A percentile compares a stretch with the other conserved stretches of the same genome.
Evolutionary conservation across 768 basidiomycete species (phyloP).

Genomic region (Cystobasidium ongulense): DNA sequence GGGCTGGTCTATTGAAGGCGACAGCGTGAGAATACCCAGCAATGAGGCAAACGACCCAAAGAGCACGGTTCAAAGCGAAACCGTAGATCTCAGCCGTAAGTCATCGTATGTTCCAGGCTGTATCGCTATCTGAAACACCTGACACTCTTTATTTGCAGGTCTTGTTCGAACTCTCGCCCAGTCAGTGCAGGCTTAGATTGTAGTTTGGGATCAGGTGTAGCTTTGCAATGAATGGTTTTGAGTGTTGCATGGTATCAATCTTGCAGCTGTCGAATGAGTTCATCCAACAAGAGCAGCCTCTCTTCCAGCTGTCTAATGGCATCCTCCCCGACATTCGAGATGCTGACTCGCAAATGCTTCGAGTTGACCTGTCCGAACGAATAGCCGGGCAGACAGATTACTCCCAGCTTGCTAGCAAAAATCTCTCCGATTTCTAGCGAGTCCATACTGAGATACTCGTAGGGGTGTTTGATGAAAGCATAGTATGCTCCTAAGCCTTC

Average conservation of each 20-base stretch:
- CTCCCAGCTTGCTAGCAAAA: constrained; percentile 1
- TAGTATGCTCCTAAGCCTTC: constrained; percentile 66
- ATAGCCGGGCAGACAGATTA: constrained; percentile 14
- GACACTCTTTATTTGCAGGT: not conserved
- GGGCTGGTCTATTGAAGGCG: constrained; percentile 33
- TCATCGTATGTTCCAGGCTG: not conserved
- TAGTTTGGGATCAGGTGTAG: not conserved
- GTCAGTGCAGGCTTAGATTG: constrained; percentile 8
- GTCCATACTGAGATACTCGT: not conserved
- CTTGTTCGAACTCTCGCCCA: constrained; percentile 12
- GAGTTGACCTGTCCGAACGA: constrained; percentile 17
- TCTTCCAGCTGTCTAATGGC: constrained; percentile 6
- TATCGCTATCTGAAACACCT: not conserved
- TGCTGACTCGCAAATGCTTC: constrained; percentile 24
- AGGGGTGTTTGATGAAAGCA: constrained; percentile 57
- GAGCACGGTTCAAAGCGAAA: constrained; percentile 36
- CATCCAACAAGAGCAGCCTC: not conserved
- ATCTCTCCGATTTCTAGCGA: not conserved
- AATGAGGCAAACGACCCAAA: constrained; percentile 40
- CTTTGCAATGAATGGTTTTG: not conserved
- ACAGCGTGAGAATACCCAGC: constrained; percentile 33
- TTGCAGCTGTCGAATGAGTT: not conserved
- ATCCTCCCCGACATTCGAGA: constrained; percentile 24
- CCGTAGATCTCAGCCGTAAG: constrained; percentile 39
- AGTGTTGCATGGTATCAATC: not conserved